Conservation (phyloP, 2,329 filamentous ascomycete species). For the Fusarium acutatum region DNA sequence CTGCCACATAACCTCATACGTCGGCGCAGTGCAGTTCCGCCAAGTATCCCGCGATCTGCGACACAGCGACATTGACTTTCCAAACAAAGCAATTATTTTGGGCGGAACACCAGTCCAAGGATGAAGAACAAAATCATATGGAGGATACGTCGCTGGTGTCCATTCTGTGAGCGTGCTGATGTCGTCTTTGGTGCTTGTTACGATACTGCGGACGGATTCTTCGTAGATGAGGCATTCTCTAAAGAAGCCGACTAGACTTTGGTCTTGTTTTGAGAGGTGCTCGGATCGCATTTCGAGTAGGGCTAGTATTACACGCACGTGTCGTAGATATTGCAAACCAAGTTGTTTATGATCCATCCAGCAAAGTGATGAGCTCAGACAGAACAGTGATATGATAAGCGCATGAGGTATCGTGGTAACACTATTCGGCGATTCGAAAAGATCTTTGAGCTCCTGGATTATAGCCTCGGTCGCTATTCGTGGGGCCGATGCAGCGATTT, state of each 20-base stretch:
- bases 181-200: conserved; percentile 29
- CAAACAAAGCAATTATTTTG: conserved; percentile 27
- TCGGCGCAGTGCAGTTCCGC: conserved; percentile 27
- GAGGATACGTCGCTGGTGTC: conserved; percentile 1
- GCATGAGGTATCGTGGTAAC: conserved; percentile 21
- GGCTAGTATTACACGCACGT: conserved; percentile 28
- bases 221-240: conserved; percentile 33
- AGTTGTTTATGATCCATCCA: conserved; percentile 35
- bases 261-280: conserved; percentile 18
- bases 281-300: conserved; percentile 24
- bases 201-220: conserved; percentile 30
- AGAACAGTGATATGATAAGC: conserved; percentile 27
- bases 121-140: conserved; percentile 28
- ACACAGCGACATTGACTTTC: conserved; percentile 33
- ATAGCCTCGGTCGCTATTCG: conserved; percentile 30
- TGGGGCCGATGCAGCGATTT: conserved; percentile 23
- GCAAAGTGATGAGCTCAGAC: conserved; percentile 32
- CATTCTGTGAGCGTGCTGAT: conserved; percentile 31
- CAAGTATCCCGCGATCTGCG: conserved; percentile 30
- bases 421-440: conserved; percentile 22
- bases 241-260: conserved; percentile 25
- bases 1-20: conserved; percentile 34
- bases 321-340: conserved; percentile 28
- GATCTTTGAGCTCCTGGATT: conserved; percentile 18
- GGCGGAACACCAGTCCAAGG: conserved; percentile 33